Evolutionary conservation across 768 basidiomycete genomes (phyloP).

Genomic region (Lactarius akahatsu): DNA sequence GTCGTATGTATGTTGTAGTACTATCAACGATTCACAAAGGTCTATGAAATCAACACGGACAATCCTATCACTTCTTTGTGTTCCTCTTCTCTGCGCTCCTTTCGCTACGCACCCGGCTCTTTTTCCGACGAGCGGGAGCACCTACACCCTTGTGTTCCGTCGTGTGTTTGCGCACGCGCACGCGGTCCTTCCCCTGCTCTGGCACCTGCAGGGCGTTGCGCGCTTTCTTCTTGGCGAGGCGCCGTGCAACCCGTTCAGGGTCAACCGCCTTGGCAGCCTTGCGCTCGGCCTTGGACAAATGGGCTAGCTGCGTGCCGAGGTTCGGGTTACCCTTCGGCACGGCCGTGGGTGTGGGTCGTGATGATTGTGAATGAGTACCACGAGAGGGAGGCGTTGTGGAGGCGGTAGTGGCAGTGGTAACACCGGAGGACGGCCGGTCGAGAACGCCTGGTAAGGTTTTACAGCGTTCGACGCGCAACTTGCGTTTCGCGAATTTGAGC

Average conservation of each 20-base stretch:
- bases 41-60: neutral
- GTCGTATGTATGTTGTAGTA: neutral
- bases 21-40: neutral
- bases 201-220: conserved; percentile 50
- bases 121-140: conserved; percentile 38
- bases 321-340: conserved; percentile 79
- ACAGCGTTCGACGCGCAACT: conserved; percentile 87
- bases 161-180: conserved; percentile 47
- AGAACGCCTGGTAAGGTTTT: conserved; percentile 58
- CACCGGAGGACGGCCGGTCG: conserved; percentile 28
- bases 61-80: conserved; percentile 48
- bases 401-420: conserved; percentile 23
- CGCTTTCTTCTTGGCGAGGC: conserved; percentile 89
- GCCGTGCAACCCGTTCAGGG: conserved; percentile 74
- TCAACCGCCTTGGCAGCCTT: conserved; percentile 80
- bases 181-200: conserved; percentile 44
- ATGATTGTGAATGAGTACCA: conserved; percentile 17
- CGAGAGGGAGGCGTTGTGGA: conserved; percentile 22
- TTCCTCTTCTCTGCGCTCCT: conserved; percentile 56
- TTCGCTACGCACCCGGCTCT: conserved; percentile 53
- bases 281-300: conserved; percentile 80
- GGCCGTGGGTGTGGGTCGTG: conserved; percentile 24
- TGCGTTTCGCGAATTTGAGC: conserved; percentile 91
- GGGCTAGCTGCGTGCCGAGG: conserved; percentile 75
- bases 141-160: conserved; percentile 34